Conservation (phyloP, 768 basidiomycete genomes). For the Calocybe cyanea region DNA sequence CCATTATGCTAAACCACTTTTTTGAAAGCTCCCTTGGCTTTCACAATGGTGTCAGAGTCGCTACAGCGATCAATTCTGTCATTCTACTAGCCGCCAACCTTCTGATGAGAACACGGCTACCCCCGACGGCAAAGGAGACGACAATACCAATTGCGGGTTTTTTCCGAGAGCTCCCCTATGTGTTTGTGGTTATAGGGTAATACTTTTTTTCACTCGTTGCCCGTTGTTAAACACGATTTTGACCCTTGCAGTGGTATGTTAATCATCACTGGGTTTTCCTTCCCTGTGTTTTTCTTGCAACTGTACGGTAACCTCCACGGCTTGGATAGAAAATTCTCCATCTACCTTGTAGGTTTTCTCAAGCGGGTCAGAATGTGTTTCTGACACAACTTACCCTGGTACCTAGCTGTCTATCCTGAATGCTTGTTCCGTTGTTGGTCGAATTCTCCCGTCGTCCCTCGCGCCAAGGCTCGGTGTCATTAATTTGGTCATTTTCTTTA, state of each 20-base stretch:
- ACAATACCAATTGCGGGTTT: conserved; percentile 24
- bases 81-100: conserved; percentile 29
- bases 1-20: conserved; percentile 55
- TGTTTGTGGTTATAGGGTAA: conserved; percentile 18
- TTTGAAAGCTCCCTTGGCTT: conserved; percentile 34
- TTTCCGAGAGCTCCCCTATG: conserved; percentile 27
- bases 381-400: neutral
- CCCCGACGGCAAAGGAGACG: conserved; percentile 22
- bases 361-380: neutral
- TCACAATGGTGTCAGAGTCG: conserved; percentile 35
- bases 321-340: conserved; percentile 1
- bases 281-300: conserved; percentile 48
- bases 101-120: conserved; percentile 32
- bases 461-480: conserved; percentile 37
- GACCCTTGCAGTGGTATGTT: conserved; percentile 18
- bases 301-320: conserved; percentile 18
- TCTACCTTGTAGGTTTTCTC: neutral
- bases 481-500: conserved; percentile 34
- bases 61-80: conserved; percentile 29
- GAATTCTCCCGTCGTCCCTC: conserved; percentile 39
- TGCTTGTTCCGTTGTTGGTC: conserved; percentile 45
- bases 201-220: neutral
- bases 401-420: conserved; percentile 51
- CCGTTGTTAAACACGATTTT: neutral
- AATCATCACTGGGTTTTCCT: conserved; percentile 34